Conservation (phyloP, 2,329 filamentous ascomycete species). For the Colletotrichum scovillei region DNA sequence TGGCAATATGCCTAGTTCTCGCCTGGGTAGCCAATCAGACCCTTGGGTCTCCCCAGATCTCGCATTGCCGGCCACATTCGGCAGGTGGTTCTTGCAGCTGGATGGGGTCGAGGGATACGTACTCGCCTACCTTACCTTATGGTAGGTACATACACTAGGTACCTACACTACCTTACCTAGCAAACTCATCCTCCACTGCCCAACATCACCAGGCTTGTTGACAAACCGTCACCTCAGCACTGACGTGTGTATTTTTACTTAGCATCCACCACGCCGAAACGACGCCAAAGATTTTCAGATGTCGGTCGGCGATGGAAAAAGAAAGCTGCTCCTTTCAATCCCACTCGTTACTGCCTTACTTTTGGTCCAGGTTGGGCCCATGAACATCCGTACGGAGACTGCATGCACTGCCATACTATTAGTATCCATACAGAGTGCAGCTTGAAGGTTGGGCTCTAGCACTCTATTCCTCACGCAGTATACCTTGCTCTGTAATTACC, state of each 20-base stretch:
- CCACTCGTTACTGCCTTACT: neutral
- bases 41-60: neutral
- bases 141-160: too few relatives aligned
- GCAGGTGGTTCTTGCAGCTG: conserved; percentile 16
- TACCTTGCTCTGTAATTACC: neutral
- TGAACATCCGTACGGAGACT: neutral
- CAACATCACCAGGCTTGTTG: neutral
- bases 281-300: neutral
- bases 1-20: neutral
- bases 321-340: neutral
- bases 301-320: neutral
- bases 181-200: too few relatives aligned
- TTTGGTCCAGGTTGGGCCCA: neutral
- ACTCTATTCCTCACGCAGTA: neutral
- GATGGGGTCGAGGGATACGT: neutral
- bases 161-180: too few relatives aligned
- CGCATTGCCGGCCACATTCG: conserved; percentile 22
- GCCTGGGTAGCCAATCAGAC: neutral
- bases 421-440: too few relatives aligned
- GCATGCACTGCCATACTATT: too few relatives aligned
- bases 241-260: conserved; percentile 9
- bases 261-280: conserved; percentile 17
- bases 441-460: too few relatives aligned
- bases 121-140: too few relatives aligned
- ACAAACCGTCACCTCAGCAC: neutral